Evolutionary conservation across 345 rosid genomes (phyloP).

Genomic region (Erysimum cheiranthoides): DNA sequence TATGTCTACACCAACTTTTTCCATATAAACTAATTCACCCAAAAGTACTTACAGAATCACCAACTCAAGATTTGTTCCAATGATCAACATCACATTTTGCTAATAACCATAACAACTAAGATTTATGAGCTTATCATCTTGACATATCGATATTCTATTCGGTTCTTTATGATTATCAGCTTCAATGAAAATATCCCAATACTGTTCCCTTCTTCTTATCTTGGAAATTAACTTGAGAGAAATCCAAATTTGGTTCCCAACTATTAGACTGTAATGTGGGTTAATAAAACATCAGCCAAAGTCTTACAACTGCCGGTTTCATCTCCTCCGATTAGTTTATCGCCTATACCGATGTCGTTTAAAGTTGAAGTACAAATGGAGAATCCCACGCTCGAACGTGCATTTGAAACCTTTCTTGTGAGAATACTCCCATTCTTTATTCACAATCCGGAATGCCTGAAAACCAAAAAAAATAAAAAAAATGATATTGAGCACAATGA

Average conservation of each 20-base stretch:
- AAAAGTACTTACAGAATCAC: background rate
- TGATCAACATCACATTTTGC: conserved; percentile 7
- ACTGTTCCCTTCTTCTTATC: background rate
- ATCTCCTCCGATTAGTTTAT: conserved; percentile 44
- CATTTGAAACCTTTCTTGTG: conserved; percentile 96
- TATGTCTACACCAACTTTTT: conserved; percentile 25
- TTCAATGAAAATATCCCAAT: background rate
- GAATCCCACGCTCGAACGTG: conserved; percentile 91
- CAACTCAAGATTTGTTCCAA: background rate
- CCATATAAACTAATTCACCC: conserved; percentile 12
- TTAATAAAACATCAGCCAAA: conserved; percentile 24
- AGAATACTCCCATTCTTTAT: conserved; percentile 98
- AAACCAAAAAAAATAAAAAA: background rate
- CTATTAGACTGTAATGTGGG: background rate
- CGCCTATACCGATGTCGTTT: conserved; percentile 91
- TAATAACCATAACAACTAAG: background rate
- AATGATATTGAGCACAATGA: background rate
- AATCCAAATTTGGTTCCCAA: too few species aligned
- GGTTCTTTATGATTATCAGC: background rate
- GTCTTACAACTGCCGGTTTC: conserved; percentile 16
- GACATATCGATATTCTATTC: background rate
- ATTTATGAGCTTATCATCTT: background rate
- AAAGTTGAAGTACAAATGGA: conserved; percentile 91
- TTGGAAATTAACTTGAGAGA: too few species aligned
- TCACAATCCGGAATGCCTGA: conserved; percentile 90